Evolutionary conservation across 768 basidiomycete species (phyloP).

Genomic region (Saitozyma sp.): DNA sequence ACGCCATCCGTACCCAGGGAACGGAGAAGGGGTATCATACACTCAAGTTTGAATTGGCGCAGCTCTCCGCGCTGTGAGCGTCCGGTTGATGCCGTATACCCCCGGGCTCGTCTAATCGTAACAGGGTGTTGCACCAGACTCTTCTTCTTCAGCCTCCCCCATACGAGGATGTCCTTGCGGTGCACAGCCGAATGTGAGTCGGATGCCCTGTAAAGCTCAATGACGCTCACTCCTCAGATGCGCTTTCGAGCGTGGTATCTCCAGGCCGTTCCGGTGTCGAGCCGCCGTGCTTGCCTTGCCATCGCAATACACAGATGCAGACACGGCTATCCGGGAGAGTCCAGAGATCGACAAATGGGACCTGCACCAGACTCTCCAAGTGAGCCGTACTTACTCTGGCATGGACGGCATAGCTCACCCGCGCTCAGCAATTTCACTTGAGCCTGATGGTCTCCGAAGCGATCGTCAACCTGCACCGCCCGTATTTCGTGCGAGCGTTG

Average conservation of each 20-base stretch:
- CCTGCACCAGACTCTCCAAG: slow-evolving; percentile 10
- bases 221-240: slow-evolving; percentile 15
- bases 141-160: not conserved
- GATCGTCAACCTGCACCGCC: slow-evolving; percentile 27
- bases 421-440: slow-evolving; percentile 17
- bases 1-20: too few species aligned
- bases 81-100: not conserved
- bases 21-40: not conserved
- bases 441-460: slow-evolving; percentile 28
- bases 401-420: too few species aligned
- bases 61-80: not conserved
- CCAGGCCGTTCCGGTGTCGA: slow-evolving; percentile 9
- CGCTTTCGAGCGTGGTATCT: slow-evolving; percentile 2
- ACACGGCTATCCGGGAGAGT: slow-evolving; percentile 8
- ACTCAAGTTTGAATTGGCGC: not conserved
- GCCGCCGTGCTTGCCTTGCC: slow-evolving; percentile 18
- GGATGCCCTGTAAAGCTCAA: not conserved
- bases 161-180: not conserved
- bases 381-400: too few species aligned
- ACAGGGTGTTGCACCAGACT: not conserved
- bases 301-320: slow-evolving; percentile 19
- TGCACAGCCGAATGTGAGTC: not conserved
- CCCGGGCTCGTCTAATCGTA: not conserved
- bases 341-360: slow-evolving; percentile 10
- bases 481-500: slow-evolving; percentile 30